Conservation (phyloP, 805 yeast genomes). For the Yarrowia deformans region DNA sequence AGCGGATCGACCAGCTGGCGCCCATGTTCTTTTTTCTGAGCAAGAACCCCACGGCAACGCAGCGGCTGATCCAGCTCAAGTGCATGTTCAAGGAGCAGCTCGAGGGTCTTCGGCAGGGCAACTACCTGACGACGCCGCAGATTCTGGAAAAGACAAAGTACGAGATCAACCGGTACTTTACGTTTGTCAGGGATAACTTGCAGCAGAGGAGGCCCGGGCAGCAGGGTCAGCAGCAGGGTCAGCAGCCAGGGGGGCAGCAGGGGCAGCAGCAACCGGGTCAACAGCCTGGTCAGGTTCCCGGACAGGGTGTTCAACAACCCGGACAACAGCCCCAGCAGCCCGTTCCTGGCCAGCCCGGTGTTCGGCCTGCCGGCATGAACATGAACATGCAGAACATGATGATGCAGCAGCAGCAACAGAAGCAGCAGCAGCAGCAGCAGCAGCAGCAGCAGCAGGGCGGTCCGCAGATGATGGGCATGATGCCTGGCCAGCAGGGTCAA, state of each 20-base stretch:
- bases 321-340: too few relatives aligned
- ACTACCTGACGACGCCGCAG: constrained; percentile 75
- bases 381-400: constrained; percentile 29
- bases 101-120: constrained; percentile 69
- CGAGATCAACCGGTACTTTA: constrained; percentile 77
- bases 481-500: constrained; percentile 18
- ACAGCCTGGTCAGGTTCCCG: neutral
- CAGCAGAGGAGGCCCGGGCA: constrained; percentile 42
- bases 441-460: constrained; percentile 47
- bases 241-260: neutral
- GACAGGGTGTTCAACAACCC: neutral
- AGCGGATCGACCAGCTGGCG: constrained; percentile 74
- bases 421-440: constrained; percentile 32
- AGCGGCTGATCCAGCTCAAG: constrained; percentile 77
- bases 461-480: constrained; percentile 31
- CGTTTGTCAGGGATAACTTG: constrained; percentile 72
- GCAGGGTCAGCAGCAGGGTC: neutral
- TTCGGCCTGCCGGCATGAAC: constrained; percentile 1
- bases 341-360: too few relatives aligned
- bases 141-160: constrained; percentile 71
- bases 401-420: constrained; percentile 23
- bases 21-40: constrained; percentile 81
- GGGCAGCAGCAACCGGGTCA: neutral
- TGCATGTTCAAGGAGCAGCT: constrained; percentile 77
- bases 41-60: constrained; percentile 75